A percentile compares a stretch with the other conserved stretches of the same genome.
Conservation (phyloP, 306 rosid genomes). For the Corylus americana region DNA sequence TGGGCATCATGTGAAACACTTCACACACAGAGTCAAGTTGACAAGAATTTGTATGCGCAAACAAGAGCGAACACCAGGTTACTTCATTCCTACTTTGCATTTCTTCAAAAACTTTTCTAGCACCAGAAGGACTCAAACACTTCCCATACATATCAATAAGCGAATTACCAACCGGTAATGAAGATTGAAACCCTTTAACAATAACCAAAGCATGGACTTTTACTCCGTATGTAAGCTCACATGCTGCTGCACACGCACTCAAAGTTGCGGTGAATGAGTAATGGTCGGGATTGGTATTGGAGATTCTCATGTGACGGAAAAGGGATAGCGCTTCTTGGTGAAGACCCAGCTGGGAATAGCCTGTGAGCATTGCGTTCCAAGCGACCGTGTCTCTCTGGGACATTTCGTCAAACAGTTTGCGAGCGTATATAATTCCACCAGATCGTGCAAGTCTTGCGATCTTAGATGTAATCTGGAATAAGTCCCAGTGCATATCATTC, state of each 20-base stretch:
- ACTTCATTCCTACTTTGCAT: slow-evolving; percentile 54
- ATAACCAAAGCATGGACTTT: slow-evolving; percentile 53
- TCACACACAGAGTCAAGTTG: slow-evolving; percentile 42
- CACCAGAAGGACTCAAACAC: slow-evolving; percentile 53
- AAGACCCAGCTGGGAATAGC: slow-evolving; percentile 55
- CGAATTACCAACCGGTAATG: slow-evolving; percentile 58
- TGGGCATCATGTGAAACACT: slow-evolving; percentile 58
- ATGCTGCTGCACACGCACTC: slow-evolving; percentile 54
- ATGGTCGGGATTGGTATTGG: slow-evolving; percentile 43
- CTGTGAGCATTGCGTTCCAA: slow-evolving; percentile 78
- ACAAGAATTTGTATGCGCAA: slow-evolving; percentile 55
- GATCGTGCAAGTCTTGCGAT: slow-evolving; percentile 31
- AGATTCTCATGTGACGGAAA: slow-evolving; percentile 52
- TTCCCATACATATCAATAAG: slow-evolving; percentile 80
- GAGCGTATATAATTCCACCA: slow-evolving; percentile 57
- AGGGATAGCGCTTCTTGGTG: slow-evolving; percentile 51
- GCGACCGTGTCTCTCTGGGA: slow-evolving; percentile 57
- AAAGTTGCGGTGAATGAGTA: slow-evolving; percentile 63
- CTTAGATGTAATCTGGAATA: slow-evolving; percentile 58
- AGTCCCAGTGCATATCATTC: slow-evolving; percentile 46
- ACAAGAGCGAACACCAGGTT: slow-evolving; percentile 72
- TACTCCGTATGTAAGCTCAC: slow-evolving; percentile 39
- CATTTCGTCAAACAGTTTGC: slow-evolving; percentile 69
- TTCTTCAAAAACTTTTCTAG: slow-evolving; percentile 66
- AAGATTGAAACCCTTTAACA: slow-evolving; percentile 52